Evolutionary conservation across 345 rosid genomes (phyloP).

Genomic region (Gossypium ekmanianum): DNA sequence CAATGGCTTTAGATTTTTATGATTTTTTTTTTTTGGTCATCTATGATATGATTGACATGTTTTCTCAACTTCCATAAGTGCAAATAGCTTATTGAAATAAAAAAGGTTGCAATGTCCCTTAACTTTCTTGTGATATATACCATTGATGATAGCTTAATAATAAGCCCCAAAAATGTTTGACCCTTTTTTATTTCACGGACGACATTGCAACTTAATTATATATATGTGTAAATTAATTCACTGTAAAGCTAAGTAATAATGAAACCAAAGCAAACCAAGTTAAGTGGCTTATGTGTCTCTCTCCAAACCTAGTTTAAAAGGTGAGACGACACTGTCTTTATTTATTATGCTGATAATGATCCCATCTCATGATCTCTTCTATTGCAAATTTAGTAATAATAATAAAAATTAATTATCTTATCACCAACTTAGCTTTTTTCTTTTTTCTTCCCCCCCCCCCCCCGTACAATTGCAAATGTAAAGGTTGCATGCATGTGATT

Average conservation of each 20-base stretch:
- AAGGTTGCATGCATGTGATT: neutral
- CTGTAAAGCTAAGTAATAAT: conserved; percentile 19
- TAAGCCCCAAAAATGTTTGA: conserved; percentile 15
- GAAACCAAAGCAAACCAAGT: neutral
- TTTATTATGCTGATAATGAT: neutral
- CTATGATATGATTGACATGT: conserved; percentile 14
- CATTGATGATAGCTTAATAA: conserved; percentile 27
- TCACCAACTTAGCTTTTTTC: neutral
- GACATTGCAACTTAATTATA: conserved; percentile 10
- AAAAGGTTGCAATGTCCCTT: conserved; percentile 12
- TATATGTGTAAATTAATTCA: neutral
- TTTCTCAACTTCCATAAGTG: conserved; percentile 7
- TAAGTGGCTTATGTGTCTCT: conserved; percentile 25
- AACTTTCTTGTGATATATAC: conserved; percentile 22
- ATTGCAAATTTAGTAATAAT: no score
- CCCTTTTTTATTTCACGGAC: neutral
- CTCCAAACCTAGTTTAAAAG: conserved; percentile 18
- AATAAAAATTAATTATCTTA: neutral
- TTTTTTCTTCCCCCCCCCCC: neutral
- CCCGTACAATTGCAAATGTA: neutral
- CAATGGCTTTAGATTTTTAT: neutral
- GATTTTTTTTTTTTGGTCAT: neutral
- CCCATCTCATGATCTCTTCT: neutral
- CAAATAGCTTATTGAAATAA: neutral
- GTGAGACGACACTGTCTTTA: neutral